Conservation (phyloP, 768 basidiomycete species). For the Sarcomyxa edulis region DNA sequence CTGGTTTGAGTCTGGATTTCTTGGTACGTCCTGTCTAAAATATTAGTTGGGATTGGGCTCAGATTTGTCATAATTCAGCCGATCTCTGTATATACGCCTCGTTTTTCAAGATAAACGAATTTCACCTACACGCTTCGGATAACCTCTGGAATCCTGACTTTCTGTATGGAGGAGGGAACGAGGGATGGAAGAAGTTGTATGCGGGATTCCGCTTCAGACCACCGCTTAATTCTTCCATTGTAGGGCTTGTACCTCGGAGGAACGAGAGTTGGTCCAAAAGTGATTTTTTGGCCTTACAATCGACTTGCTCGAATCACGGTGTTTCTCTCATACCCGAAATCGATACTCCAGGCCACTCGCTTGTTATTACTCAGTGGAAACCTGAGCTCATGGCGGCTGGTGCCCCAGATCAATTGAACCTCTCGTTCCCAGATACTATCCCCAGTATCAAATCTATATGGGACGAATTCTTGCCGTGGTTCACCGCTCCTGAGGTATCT, state of each 20-base stretch:
- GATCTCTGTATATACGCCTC: constrained; percentile 39
- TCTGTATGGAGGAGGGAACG: constrained; percentile 27
- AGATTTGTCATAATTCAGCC: constrained; percentile 16
- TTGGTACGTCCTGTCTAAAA: constrained; percentile 21
- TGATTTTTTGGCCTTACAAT: constrained; percentile 27
- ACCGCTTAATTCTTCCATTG: constrained; percentile 22
- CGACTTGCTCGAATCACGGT: constrained; percentile 29
- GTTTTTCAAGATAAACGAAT: constrained; percentile 39
- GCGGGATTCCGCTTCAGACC: constrained; percentile 37
- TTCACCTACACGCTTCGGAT: constrained; percentile 39
- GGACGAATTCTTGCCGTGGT: constrained; percentile 35
- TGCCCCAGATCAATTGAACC: constrained; percentile 29
- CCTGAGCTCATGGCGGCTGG: constrained; percentile 30
- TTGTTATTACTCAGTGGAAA: constrained; percentile 40
- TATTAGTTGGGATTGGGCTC: too few relatives aligned
- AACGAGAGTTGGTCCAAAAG: constrained; percentile 36
- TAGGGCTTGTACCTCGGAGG: constrained; percentile 26
- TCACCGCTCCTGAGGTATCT: constrained; percentile 32
- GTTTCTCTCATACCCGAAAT: constrained; percentile 37
- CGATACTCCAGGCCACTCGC: constrained; percentile 38
- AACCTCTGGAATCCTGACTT: constrained; percentile 35
- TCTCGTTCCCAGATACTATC: constrained; percentile 34
- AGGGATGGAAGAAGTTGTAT: constrained; percentile 33
- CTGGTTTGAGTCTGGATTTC: constrained; percentile 33
- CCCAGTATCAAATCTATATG: constrained; percentile 37